Conservation (phyloP, 2,329 filamentous ascomycete species). For the Fusarium floridanum region DNA sequence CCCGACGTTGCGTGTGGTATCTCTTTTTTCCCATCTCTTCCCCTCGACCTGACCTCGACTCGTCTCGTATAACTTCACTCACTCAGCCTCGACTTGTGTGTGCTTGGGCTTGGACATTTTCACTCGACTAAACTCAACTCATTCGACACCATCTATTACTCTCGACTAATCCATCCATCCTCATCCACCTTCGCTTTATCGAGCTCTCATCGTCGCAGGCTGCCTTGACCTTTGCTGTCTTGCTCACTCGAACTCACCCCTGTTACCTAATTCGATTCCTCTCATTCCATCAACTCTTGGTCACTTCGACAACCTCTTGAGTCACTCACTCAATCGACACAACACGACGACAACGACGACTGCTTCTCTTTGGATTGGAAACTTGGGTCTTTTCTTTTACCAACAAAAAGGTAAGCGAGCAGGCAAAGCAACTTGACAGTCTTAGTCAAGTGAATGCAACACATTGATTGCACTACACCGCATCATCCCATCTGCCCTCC, state of each 20-base stretch:
- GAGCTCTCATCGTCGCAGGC: slow-evolving; percentile 13
- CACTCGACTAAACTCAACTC: slow-evolving; percentile 15
- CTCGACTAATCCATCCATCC: slow-evolving; percentile 12
- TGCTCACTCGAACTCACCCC: slow-evolving; percentile 5
- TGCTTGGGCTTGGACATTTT: slow-evolving; percentile 27
- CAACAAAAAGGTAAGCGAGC: slow-evolving; percentile 17
- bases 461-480: slow-evolving; percentile 29
- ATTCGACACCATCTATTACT: slow-evolving; percentile 15
- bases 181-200: slow-evolving; percentile 19
- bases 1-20: slow-evolving; percentile 31
- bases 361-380: slow-evolving; percentile 3
- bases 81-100: slow-evolving; percentile 23
- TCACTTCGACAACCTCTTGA: slow-evolving; percentile 26
- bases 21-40: slow-evolving; percentile 35
- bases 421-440: slow-evolving; percentile 19
- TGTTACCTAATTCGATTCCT: slow-evolving; percentile 15
- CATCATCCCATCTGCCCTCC: slow-evolving; percentile 22
- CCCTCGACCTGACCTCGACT: slow-evolving; percentile 29
- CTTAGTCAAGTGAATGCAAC: slow-evolving; percentile 13
- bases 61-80: slow-evolving; percentile 18
- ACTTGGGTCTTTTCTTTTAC: background rate
- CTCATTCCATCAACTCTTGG: slow-evolving; percentile 35
- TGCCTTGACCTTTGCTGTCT: slow-evolving; percentile 16
- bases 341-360: slow-evolving; percentile 21
- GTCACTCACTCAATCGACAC: slow-evolving; percentile 19